Percentiles rank a stretch among this genome's conserved stretches.
These are phyloP conservation scores for Basipetospora sp. DNA, from an alignment of 2,329 filamentous ascomycete genomes.

Conservation along the genomic window DNA sequence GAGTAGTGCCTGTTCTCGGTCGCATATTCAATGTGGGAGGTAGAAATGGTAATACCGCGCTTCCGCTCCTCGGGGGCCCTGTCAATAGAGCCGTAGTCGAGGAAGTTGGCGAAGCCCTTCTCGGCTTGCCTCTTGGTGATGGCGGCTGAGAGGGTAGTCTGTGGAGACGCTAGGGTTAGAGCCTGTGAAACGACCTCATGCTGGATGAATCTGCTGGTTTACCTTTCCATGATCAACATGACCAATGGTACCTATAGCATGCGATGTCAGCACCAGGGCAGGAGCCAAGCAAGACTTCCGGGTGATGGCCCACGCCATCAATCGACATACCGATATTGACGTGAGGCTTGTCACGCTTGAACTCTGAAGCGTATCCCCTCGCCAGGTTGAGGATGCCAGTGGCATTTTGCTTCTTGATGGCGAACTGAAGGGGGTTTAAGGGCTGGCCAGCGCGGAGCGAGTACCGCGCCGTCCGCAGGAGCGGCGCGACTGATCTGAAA, in stretches of 20 bases:
- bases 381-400: constrained; percentile 51
- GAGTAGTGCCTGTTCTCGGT: constrained; percentile 93
- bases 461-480: constrained; percentile 67
- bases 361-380: constrained; percentile 53
- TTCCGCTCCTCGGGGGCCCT: constrained; percentile 99
- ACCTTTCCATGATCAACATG: constrained; percentile 99
- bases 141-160: constrained; percentile 96
- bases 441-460: constrained; percentile 54
- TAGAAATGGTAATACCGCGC: constrained; percentile 98
- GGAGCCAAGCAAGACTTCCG: no score
- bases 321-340: constrained; percentile 72
- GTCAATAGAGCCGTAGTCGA: constrained; percentile 96
- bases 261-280: no score
- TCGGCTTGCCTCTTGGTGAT: constrained; percentile 97
- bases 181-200: no score
- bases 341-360: constrained; percentile 86
- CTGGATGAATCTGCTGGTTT: no score
- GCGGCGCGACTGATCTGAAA: constrained; percentile 61
- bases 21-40: constrained; percentile 94
- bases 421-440: constrained; percentile 63
- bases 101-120: constrained; percentile 85
- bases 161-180: constrained; percentile 2
- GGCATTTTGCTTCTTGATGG: constrained; percentile 47
- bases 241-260: constrained; percentile 90
- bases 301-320: no score